Conservation (phyloP, 2,329 filamentous ascomycete genomes). For the Arthroderma uncinatum region DNA sequence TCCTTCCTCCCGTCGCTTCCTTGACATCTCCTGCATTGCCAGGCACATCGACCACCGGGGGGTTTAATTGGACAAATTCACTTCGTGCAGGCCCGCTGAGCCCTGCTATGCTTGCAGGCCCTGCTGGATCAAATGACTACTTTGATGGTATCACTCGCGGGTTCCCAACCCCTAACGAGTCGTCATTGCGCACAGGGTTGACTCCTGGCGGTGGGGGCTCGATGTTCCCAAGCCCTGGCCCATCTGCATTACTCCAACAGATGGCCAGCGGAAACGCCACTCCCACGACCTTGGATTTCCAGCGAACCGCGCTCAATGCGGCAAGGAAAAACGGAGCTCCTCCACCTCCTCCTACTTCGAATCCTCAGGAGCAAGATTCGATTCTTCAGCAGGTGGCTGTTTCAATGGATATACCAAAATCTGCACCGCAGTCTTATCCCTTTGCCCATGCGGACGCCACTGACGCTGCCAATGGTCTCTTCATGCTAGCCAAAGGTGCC, state of each 20-base stretch:
- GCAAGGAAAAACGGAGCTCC: conserved; percentile 47
- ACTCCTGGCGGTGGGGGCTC: conserved; percentile 85
- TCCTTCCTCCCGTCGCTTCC: conserved; percentile 79
- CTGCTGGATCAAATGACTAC: conserved; percentile 63
- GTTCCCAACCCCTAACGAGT: conserved; percentile 94
- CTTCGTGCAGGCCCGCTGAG: conserved; percentile 86
- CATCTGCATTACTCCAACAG: conserved; percentile 61
- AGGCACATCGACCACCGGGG: conserved; percentile 57
- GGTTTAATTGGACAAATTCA: conserved; percentile 72
- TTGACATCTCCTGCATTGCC: conserved; percentile 83
- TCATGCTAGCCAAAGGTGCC: conserved; percentile 64
- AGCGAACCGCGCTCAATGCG: conserved; percentile 78
- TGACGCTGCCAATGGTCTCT: conserved; percentile 88
- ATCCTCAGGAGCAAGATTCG: conserved; percentile 32
- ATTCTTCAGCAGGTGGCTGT: conserved; percentile 24
- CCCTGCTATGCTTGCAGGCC: conserved; percentile 92
- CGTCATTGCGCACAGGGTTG: conserved; percentile 59
- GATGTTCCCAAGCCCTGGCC: conserved; percentile 92
- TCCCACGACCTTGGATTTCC: conserved; percentile 84
- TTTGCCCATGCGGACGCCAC: conserved; percentile 84
- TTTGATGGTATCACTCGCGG: conserved; percentile 68
- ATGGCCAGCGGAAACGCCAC: conserved; percentile 73
- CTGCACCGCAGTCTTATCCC: conserved; percentile 47
- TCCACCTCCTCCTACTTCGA: conserved; percentile 30
- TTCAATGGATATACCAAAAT: conserved; percentile 37